Evolutionary conservation across 768 basidiomycete species (phyloP).

Genomic region (Collybia mongolica): DNA sequence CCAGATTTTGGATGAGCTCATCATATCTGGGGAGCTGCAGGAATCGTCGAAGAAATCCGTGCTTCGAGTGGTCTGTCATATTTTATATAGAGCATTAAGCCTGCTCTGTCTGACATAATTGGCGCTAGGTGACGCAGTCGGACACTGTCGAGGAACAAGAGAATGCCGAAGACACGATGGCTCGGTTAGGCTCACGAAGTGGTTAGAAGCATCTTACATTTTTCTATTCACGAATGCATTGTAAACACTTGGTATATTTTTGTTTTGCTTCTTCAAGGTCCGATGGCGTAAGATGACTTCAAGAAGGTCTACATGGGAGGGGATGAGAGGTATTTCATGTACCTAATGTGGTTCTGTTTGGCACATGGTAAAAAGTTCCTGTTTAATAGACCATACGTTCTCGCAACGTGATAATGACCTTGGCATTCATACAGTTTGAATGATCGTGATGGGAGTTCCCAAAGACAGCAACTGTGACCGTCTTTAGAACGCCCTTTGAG

Average conservation of each 20-base stretch:
- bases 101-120: background rate
- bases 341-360: background rate
- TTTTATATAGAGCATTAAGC: background rate
- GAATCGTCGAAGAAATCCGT: slow-evolving; percentile 96
- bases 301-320: too few species aligned
- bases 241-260: slow-evolving; percentile 17
- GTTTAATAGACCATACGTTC: background rate
- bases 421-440: background rate
- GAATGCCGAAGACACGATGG: slow-evolving; percentile 78
- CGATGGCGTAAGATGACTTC: slow-evolving; percentile 35
- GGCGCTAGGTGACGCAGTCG: slow-evolving; percentile 76
- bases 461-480: background rate
- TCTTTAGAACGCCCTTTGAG: too few species aligned
- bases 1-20: slow-evolving; percentile 90
- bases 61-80: slow-evolving; percentile 44
- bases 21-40: slow-evolving; percentile 96
- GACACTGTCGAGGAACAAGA: slow-evolving; percentile 86
- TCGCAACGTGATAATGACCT: background rate
- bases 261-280: slow-evolving; percentile 34
- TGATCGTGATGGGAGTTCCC: background rate
- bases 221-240: slow-evolving; percentile 12
- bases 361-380: too few species aligned
- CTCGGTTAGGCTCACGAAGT: slow-evolving; percentile 70
- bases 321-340: background rate
- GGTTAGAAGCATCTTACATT: slow-evolving; percentile 45